These are phyloP conservation scores for Echinosphaeria canescens DNA, from an alignment of 2,329 filamentous ascomycete species.

Conservation along the genomic window DNA sequence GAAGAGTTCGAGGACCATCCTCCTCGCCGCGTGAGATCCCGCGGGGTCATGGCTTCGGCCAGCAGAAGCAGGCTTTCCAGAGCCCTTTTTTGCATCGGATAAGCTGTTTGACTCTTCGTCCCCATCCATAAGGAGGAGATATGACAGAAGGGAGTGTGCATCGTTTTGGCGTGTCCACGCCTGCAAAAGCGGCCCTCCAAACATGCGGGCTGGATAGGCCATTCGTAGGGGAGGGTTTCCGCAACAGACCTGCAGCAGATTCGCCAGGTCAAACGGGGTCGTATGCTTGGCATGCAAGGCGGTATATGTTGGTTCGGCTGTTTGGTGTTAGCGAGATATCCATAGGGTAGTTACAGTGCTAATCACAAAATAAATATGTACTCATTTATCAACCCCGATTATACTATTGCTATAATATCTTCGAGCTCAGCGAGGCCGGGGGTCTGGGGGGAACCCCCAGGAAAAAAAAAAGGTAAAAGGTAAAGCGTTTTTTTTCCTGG, in stretches of 20 bases:
- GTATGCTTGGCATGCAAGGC: slow-evolving; percentile 40
- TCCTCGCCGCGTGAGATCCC: slow-evolving; percentile 20
- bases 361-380: too few species aligned
- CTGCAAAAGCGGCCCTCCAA: slow-evolving; percentile 25
- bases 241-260: slow-evolving; percentile 47
- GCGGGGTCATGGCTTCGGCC: too few species aligned
- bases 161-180: slow-evolving; percentile 21
- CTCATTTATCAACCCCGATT: slow-evolving; percentile 1
- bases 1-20: slow-evolving; percentile 29
- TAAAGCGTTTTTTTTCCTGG: too few species aligned
- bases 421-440: too few species aligned
- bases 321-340: neutral
- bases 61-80: too few species aligned
- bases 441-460: too few species aligned
- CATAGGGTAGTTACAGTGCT: too few species aligned
- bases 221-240: slow-evolving; percentile 20
- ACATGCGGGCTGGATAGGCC: slow-evolving; percentile 11
- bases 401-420: too few species aligned
- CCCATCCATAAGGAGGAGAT: slow-evolving; percentile 29
- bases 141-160: slow-evolving; percentile 22
- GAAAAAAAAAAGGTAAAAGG: too few species aligned
- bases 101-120: slow-evolving; percentile 2
- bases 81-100: too few species aligned
- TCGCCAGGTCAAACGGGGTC: slow-evolving; percentile 41
- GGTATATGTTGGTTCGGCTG: slow-evolving; percentile 47